Evolutionary conservation across 2,329 filamentous ascomycete species (phyloP), one percentile per base, ranked within the genome.

Genomic region (Hypoxylon sp.): DNA sequence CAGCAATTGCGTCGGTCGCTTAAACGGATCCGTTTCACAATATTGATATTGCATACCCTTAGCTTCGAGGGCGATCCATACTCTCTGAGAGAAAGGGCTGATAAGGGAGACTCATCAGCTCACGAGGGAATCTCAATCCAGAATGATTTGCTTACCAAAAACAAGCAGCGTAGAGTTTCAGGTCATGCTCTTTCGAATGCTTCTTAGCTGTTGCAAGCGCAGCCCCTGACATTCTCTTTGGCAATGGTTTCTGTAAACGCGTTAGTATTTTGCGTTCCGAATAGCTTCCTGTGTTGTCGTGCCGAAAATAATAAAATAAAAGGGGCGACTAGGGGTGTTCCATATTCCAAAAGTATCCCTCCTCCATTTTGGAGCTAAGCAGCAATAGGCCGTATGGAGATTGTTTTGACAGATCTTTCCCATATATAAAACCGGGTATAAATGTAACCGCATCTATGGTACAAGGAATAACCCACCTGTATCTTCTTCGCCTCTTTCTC

Each of bases 41-140:
- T 97, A 97, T 77, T 97, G 92, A 77, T 97, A 97, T 40, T 88
- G 83, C 7, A 96, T 85, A 17, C 88, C 86, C 78, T 96, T 96
- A 74, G 90, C 85, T 79, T 97, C 93, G 37, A 97, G 85, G 0
- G 93, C 92, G 71, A 97, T 96, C 94, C 94, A 97, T 27, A 96
- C 92, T 17, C 93, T 89, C 77, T 97, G 93, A 1, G 94, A 93
- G 77, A 95, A 96, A 27, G 93, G 93, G 76, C 91, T 92, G 49
- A 6, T 30, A 57, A 56, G 35, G 53, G 6, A 27, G n/a, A 46
- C 66, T 54, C 74, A 72, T 75, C 35, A 75, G 68, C 50, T 57
- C 20, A 20, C 6, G 51, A 59, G 33, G 3, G 17, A 8, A 31
- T 6, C 22, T 25, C 60, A 22, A 58, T 67, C 33, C 60, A 35